Base-by-base conservation (phyloP, 805 yeast genomes). In the Hanseniaspora vineae region DNA sequence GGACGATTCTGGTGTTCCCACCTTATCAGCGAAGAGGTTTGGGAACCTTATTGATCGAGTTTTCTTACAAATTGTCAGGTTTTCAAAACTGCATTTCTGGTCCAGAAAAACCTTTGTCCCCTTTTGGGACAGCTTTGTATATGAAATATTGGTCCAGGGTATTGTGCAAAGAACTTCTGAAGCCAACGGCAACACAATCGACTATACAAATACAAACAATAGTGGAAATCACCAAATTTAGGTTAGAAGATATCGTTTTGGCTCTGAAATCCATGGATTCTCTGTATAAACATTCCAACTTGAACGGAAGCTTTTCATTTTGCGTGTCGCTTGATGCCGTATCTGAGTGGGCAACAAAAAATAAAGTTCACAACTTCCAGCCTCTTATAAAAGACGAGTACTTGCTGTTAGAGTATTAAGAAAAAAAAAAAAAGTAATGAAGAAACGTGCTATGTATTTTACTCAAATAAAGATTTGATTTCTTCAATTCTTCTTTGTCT, bases 1-100 rank as follows among this genome's bases (percentile, higher is more conserved):
- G 97, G 0, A 92, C 97, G 59, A 84, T 92, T 12, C 71, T 92
- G 53, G 78, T 87, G 3, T 84, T 92, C 51, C 98, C 98, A 1
- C 96, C 96, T 2, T 92, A 78, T 60, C 97, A 90, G 61, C 70
- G 86, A 49, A 72, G 74, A 39, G 81, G 78, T 8, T 61, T 89
- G 23, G 98, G 97, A 0, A 78, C 86, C 5, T 67, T 86, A 11
- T 61, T 92, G 39, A 85, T 92, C 14, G 86, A 86, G 51, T 84
- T 87, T 54, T 85, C 94, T 37, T 92, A 90, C 58, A 79, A 73
- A 31, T 61, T 89, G 18, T 86, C 96, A 0, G 67, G 76, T 39
- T 73, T 72, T 14, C 84, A 84, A 42, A 78, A 76, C 31, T 55
- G 68, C 18, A 63, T 76, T 1, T 87, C 96, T 50, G 95, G 97